phyloP scores from a whole-genome alignment of 495 filamentous ascomycete genomes.

The Halenospora varia region DNA sequence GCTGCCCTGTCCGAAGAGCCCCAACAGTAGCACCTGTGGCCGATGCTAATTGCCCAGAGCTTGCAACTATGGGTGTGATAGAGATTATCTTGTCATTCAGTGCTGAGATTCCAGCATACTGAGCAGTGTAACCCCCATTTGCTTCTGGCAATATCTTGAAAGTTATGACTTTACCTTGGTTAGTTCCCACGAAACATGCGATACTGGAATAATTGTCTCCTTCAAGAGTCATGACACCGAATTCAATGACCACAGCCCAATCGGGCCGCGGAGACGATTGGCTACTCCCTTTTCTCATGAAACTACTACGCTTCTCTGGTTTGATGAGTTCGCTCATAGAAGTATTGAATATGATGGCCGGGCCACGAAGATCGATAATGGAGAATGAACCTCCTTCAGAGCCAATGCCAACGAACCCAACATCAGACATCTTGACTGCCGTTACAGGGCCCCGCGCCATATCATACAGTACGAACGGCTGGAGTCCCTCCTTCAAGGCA shows the following conservation, averaged over 20 bases:
- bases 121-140: slow-evolving; percentile 66
- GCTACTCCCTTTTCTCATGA: slow-evolving; percentile 46
- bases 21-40: slow-evolving; percentile 71
- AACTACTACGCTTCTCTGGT: slow-evolving; percentile 64
- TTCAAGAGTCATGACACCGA: slow-evolving; percentile 89
- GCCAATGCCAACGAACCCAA: slow-evolving; percentile 86
- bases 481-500: slow-evolving; percentile 71
- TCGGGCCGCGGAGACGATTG: slow-evolving; percentile 44
- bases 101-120: slow-evolving; percentile 59
- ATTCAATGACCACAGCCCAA: slow-evolving; percentile 76
- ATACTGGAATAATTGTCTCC: slow-evolving; percentile 94
- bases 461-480: slow-evolving; percentile 76
- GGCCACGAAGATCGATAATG: slow-evolving; percentile 84
- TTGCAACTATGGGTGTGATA: slow-evolving; percentile 72
- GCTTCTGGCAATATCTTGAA: slow-evolving; percentile 79
- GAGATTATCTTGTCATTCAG: slow-evolving; percentile 70
- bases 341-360: slow-evolving; percentile 75
- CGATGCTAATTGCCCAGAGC: slow-evolving; percentile 67
- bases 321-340: slow-evolving; percentile 64
- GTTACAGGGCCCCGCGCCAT: slow-evolving; percentile 76
- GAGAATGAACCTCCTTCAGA: slow-evolving; percentile 74
- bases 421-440: slow-evolving; percentile 75
- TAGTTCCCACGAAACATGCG: slow-evolving; percentile 86
- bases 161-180: slow-evolving; percentile 73
- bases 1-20: slow-evolving; percentile 63